Base-by-base conservation (phyloP, 2,329 filamentous ascomycete species). In the Pezicula radicicola region DNA sequence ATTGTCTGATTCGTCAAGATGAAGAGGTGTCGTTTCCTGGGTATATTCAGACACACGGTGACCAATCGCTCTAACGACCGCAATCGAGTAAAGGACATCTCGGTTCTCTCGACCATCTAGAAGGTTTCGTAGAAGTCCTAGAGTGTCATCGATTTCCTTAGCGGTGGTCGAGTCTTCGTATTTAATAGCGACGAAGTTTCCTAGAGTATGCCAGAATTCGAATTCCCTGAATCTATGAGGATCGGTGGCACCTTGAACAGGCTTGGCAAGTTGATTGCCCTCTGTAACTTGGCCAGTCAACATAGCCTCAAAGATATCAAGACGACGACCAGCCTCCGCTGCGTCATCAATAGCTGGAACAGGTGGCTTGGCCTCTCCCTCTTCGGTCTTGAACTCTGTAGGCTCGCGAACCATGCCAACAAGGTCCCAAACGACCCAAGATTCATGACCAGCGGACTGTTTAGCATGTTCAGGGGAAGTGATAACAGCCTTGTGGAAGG, bases 21-120 rank as follows among this genome's bases (percentile, higher is more conserved):
- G 81, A 44, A 80, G 76, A 1, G 81, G 78, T 7, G 80, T 72
- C 21, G 78, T 75, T 54, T 73, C 79, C 56, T 79, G 79, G 30
- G 81, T 81, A 57, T 78, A 80, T 10, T 83, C 74, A 13, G 80
- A 79, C 63, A 79, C 83, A 43, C 84, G 81, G 30, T 84, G 83
- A 43, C 88, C 85, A 46, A 91, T 77, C 56, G 92, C 84, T 25
- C 91, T 84, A 15, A 88, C 84, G 50, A 96, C 83, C 8, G 89
- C 89, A 58, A 96, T 87, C 0, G 89, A 94, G 70, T 96, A 96
- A 51, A 97, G 81, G 16, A 96, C 87, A 66, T 97, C 91, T 49
- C 92, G 84, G 63, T 93, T 94, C 71, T 97, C 92, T 21, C 87
- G 81, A 45, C 87, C 87, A 60, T 91, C 88, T 12, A 96, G 77